Conservation (phyloP, 1,284 basidiomycete genomes). For the Boletus sp. region DNA sequence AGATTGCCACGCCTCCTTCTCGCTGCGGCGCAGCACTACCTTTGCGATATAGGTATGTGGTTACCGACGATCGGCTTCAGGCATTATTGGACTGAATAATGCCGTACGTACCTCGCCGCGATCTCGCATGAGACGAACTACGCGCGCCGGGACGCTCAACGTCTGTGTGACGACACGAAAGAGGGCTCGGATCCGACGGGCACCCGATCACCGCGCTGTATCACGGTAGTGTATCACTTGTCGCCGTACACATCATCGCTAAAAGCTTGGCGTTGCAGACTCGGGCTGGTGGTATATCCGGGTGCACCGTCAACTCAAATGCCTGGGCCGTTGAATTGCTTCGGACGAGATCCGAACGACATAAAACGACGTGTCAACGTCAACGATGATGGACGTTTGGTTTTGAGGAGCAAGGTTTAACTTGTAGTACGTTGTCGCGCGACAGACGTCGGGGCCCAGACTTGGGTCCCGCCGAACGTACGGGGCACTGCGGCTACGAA, state of each 20-base stretch:
- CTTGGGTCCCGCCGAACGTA: no score
- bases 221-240: not conserved
- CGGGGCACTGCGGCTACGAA: not conserved
- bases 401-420: not conserved
- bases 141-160: not conserved
- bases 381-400: not conserved
- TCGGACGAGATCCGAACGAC: conserved; percentile 3
- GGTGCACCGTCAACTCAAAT: conserved; percentile 9
- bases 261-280: not conserved
- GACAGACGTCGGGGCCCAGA: no score
- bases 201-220: not conserved
- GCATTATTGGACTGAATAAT: not conserved
- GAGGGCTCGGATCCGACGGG: not conserved
- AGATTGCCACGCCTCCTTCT: not conserved
- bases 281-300: not conserved
- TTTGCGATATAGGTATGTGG: not conserved
- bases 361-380: not conserved
- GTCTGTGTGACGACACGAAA: not conserved
- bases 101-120: not conserved
- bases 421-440: not conserved
- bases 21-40: not conserved
- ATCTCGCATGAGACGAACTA: conserved; percentile 5
- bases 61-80: not conserved
- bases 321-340: not conserved
- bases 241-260: not conserved